Base-by-base conservation (phyloP, 176 grass and related monocot species). In the Bromus sterilis region DNA sequence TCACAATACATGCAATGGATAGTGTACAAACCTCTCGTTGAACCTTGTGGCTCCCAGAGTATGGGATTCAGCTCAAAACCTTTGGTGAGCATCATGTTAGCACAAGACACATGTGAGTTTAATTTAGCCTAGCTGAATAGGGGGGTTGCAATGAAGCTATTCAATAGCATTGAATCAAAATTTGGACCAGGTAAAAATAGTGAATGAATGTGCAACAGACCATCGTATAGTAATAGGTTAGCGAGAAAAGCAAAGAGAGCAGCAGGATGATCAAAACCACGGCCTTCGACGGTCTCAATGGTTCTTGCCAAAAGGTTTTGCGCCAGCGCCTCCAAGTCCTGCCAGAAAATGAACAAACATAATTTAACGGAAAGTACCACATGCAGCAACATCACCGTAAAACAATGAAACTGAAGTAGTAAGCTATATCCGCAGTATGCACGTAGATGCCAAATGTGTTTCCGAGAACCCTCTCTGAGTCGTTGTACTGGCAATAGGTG, bases 361-460 rank as follows among this genome's bases (percentile, higher is more conserved):
- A 75, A 55, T 44, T 56, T 77, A 41, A 81, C 53, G 7, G 49
- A 30, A 37, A 55, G 4, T 39, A n/a, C n/a, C 7, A 42, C 6
- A 46, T 10, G 44, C 46, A 71, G 16, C 34, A 81, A 9, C 35
- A 82, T 4, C 26, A 41, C 3, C 26, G 41, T 8, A 86, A 36
- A 59, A 61, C 25, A 81, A 29, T 18, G 75, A 13, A 63, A 60
- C 5, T 25, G 23, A 4, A 32, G 7, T 7, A 26, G 56, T n/a
- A 18, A 11, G 34, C 29, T 5, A 66, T 4, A 99, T 93, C 91
- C 95, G 93, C 63, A 99, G 83, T 28, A 99, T 99, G 91, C 96
- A 99, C 93, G n/a, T n/a, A n/a, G n/a, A 99, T 99, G 26, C 91
- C 93, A 20, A 99, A 99, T 29, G 96, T 99, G 82, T 95, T 99